phyloP scores from a whole-genome alignment of 257 asterid species.

The Fraxinus excelsior region DNA sequence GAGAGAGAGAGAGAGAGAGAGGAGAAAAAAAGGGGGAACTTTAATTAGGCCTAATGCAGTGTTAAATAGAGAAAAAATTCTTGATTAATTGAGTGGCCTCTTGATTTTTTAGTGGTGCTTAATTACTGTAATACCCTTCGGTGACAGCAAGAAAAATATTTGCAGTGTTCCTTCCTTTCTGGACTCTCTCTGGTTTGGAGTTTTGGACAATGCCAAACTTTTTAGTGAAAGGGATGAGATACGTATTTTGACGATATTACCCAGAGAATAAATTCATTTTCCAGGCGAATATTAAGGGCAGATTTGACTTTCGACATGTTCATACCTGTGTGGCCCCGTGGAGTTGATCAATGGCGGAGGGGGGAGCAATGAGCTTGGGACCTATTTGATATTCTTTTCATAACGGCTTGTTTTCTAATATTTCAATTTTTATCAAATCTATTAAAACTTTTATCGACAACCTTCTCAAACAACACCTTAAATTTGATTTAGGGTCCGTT shows the following conservation, averaged over 20 bases:
- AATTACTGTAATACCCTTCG: not conserved
- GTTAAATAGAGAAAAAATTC: constrained; percentile 1
- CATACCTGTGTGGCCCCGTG: no score
- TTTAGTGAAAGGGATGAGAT: not conserved
- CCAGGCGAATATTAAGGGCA: no score
- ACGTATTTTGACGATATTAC: not conserved
- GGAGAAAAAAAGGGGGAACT: not conserved
- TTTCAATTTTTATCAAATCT: no score
- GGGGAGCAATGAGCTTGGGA: no score
- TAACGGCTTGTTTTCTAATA: no score
- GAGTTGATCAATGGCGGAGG: no score
- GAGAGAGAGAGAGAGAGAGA: not conserved
- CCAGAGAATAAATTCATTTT: not conserved
- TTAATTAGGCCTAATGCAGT: not conserved
- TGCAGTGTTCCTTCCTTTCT: not conserved
- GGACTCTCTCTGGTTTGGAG: not conserved
- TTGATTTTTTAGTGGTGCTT: not conserved
- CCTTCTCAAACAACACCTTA: no score
- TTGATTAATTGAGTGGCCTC: not conserved
- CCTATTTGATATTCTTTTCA: no score
- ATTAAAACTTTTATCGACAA: no score
- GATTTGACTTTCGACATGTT: no score
- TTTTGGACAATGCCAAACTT: not conserved
- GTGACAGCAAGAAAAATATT: not conserved
- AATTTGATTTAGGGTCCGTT: no score